These are phyloP conservation scores for Pseudocercospora fijiensis DNA, from an alignment of 2,329 filamentous ascomycete genomes.

Conservation along the genomic window DNA sequence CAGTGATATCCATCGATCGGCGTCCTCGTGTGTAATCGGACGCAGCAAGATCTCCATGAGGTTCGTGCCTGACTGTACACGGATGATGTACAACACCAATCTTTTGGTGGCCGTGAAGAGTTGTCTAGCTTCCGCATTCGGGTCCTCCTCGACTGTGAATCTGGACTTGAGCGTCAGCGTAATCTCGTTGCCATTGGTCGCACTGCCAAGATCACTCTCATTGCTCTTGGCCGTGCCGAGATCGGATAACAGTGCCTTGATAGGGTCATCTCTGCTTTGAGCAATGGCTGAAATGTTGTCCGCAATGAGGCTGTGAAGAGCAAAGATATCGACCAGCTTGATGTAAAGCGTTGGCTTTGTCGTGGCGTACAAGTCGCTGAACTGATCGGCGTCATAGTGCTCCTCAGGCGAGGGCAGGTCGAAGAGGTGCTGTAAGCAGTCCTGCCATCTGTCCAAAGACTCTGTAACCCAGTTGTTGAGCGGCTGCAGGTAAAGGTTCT, in stretches of 20 bases:
- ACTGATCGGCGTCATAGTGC: slow-evolving; percentile 97
- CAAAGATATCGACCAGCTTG: slow-evolving; percentile 96
- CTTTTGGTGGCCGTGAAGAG: slow-evolving; percentile 98
- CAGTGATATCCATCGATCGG: slow-evolving; percentile 79
- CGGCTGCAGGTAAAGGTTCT: slow-evolving; percentile 93
- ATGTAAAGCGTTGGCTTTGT: slow-evolving; percentile 98
- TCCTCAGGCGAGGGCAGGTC: slow-evolving; percentile 81
- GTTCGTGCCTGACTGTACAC: slow-evolving; percentile 86
- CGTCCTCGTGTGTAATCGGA: slow-evolving; percentile 81
- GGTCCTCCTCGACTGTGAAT: slow-evolving; percentile 58
- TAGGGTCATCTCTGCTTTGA: slow-evolving; percentile 76
- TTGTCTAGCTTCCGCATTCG: slow-evolving; percentile 85
- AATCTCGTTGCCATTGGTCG: slow-evolving; percentile 37
- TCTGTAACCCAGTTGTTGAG: slow-evolving; percentile 88
- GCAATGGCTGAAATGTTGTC: slow-evolving; percentile 76
- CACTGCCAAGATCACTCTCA: slow-evolving; percentile 66
- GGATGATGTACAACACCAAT: slow-evolving; percentile 95
- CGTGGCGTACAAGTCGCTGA: slow-evolving; percentile 94
- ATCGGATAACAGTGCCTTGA: slow-evolving; percentile 89
- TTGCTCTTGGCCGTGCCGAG: slow-evolving; percentile 95
- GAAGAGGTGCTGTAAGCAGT: slow-evolving; percentile 75
- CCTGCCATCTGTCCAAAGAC: slow-evolving; percentile 73
- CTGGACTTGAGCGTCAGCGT: slow-evolving; percentile 39
- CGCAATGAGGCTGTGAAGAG: slow-evolving; percentile 85
- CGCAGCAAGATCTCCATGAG: slow-evolving; percentile 95